Evolutionary conservation across 768 basidiomycete genomes (phyloP).

Genomic region (Symmetrospora coprosmae): DNA sequence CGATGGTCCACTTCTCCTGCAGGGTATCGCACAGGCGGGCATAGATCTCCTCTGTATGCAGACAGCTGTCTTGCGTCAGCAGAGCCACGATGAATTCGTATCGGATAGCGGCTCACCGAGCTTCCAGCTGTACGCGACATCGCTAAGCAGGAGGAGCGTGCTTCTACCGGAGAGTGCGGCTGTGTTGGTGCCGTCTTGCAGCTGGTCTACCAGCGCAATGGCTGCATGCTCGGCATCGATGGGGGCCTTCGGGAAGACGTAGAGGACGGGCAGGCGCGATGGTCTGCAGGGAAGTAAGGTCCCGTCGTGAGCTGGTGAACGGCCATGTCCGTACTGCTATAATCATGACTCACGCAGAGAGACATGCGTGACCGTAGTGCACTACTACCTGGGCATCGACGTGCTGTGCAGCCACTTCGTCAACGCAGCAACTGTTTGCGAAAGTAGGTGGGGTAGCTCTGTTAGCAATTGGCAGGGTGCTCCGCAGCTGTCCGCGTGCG

Average conservation of each 20-base stretch:
- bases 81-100: background rate
- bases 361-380: constrained; percentile 92
- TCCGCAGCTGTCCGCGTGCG: background rate
- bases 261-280: constrained; percentile 72
- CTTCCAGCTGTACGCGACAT: constrained; percentile 50
- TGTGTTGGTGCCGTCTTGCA: constrained; percentile 12
- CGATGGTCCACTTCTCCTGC: background rate
- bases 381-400: constrained; percentile 79
- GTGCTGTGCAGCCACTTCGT: constrained; percentile 88
- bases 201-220: constrained; percentile 24
- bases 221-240: constrained; percentile 44
- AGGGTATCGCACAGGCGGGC: background rate
- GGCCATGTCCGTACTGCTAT: too few relatives aligned
- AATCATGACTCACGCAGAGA: constrained; percentile 56
- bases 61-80: background rate
- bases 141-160: constrained; percentile 52
- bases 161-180: constrained; percentile 24
- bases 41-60: background rate
- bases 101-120: background rate
- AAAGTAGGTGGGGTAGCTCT: constrained; percentile 27
- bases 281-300: too few relatives aligned
- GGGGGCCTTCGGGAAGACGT: constrained; percentile 66
- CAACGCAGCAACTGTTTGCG: constrained; percentile 69
- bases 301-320: too few relatives aligned
- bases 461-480: too few relatives aligned